Base-by-base conservation (phyloP, 495 filamentous ascomycete species). In the Amniculicola lignicola region DNA sequence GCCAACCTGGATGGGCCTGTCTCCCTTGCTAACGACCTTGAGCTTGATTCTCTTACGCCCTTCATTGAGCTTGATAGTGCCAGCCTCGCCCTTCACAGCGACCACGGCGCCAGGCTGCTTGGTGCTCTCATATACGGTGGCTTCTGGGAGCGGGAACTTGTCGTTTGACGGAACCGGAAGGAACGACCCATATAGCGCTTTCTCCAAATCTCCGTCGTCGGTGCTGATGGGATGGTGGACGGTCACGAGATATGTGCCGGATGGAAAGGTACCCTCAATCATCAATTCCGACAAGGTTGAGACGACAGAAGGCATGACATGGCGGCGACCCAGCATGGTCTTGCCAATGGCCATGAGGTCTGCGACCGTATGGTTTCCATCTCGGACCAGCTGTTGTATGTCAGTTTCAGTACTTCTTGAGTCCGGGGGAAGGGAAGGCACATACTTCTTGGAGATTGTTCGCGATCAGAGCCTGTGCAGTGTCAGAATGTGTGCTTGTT, bases 241-340 rank as follows among this genome's bases (percentile, higher is more conserved):
- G 0, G 93, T 98, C 1, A 98, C 93, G 15, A 98, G 82, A 67
- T 95, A 97, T 12, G 91, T 96, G 28, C 93, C 94, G 7, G 77
- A 83, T 2, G 79, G 83, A 60, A 98, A 98, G 0, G 93, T 98
- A 31, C 94, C 93, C 71, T 98, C 93, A 52, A 97, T 85, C 75
- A 91, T 88, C 55, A 98, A 80, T 73, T 94, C 87, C 46, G 79
- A 75, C 22, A 98, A 80, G 10, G 87, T 86, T 2, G 79, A 74
- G 22, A 81, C 75, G 24, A 98, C 93, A 15, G 84, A 82, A 21
- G 94, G 90, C 14, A 90, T 76, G 57, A 98, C 93, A 69, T 98
- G 94, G 21, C 92, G 87, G 3, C 93, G 88, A 54, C 94, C 93
- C 14, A 98, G 88, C 82, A 98, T 89, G 15, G 84, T 89, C 65